Base-by-base conservation (phyloP, 345 rosid genomes). In the Gossypium sturtianum region DNA sequence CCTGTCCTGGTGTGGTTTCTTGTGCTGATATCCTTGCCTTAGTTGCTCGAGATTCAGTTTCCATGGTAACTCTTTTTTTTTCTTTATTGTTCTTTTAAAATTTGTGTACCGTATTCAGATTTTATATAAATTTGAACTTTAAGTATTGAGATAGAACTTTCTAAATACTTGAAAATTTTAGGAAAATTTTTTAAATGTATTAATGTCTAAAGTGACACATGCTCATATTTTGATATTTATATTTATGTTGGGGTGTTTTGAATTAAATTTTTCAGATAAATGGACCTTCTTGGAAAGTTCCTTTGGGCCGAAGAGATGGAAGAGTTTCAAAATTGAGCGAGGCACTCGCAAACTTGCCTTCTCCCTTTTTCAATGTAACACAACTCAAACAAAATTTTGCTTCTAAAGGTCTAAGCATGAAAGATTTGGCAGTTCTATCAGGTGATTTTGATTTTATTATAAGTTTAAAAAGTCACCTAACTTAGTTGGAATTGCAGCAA, bases 11-110 rank as follows among this genome's bases (percentile, higher is more conserved):
- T 41, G 78, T 87, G 5, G 97, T 94, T 65, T 94, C 97, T 8
- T 94, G 98, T 78, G 83, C 97, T 0, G 97, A 94, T 76, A 80
- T 85, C 47, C 1, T 90, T 51, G 97, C 97, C 29, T 74, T 92
- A 54, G 92, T 85, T 0, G 87, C 87, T 59, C 67, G 89, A 75
- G 89, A 83, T 63, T 71, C 82, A 7, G 85, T 83, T 57, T 61
- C n/a, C 27, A 29, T 72, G 87, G 87, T 83, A 82, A 63, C 41
- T 34, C 7, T 34, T 34, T 34, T 4, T 4, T 29, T 29, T 1
- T 29, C 0, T 34, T 3, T 3, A n/a, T 29, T 29, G 0, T 29
- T 4, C 38, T 34, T 34, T 34, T 34, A 34, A 34, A 34, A 34
- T 4, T 4, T 34, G 6, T 34, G 38, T 34, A 34, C 38, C 38